A percentile compares a stretch with the other conserved stretches of the same genome.
These are phyloP conservation scores for Lactarius vividus DNA, from an alignment of 768 basidiomycete genomes.

Conservation along the genomic window DNA sequence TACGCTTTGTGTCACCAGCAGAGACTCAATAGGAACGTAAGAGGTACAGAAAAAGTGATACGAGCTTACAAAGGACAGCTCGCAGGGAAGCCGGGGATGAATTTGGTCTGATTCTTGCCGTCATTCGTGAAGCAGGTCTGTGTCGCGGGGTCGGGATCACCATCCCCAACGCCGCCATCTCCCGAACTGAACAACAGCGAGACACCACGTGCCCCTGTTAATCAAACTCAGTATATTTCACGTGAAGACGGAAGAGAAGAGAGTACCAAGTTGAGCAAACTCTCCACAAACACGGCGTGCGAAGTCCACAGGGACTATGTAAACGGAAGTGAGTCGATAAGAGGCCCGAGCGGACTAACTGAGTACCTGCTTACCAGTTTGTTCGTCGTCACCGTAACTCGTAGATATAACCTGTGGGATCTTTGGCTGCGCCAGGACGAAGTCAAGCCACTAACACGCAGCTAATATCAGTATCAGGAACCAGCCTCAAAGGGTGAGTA, in stretches of 20 bases:
- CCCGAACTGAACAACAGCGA: constrained; percentile 67
- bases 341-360: constrained; percentile 37
- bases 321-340: constrained; percentile 20
- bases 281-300: constrained; percentile 56
- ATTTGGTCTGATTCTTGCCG: constrained; percentile 51
- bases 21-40: background rate
- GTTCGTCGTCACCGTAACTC: constrained; percentile 72
- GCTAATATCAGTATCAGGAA: background rate
- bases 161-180: constrained; percentile 68
- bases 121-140: constrained; percentile 58
- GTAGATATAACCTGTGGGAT: constrained; percentile 64
- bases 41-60: background rate
- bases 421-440: constrained; percentile 44
- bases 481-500: background rate
- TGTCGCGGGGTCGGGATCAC: constrained; percentile 50
- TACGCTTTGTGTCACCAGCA: constrained; percentile 41
- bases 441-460: constrained; percentile 57
- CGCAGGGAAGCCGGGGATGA: constrained; percentile 59
- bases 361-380: constrained; percentile 45
- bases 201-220: constrained; percentile 58
- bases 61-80: constrained; percentile 39
- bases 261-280: constrained; percentile 61
- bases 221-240: background rate
- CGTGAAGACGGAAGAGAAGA: background rate
- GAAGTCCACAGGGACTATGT: constrained; percentile 53